Percentiles rank a stretch among this genome's conserved stretches.
phyloP scores from a whole-genome alignment of 805 yeast genomes.

The Grigorovia yakushimaensis region DNA sequence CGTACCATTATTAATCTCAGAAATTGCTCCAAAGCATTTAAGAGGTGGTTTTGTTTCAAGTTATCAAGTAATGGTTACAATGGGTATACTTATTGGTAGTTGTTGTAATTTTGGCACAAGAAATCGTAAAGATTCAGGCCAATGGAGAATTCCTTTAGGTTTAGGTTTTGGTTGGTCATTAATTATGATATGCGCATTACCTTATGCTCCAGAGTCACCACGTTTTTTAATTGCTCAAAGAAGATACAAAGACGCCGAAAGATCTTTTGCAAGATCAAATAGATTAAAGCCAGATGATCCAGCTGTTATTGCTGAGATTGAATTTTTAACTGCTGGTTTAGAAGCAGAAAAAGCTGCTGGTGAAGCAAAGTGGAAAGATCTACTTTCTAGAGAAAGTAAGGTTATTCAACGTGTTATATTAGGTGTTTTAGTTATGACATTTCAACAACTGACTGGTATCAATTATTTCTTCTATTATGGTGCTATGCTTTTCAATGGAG shows the following conservation, averaged over 20 bases:
- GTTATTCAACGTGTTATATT: conserved; percentile 29
- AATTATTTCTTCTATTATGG: conserved; percentile 63
- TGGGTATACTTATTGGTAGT: conserved; percentile 71
- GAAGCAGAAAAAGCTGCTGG: conserved; percentile 56
- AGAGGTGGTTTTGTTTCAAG: conserved; percentile 67
- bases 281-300: conserved; percentile 44
- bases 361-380: conserved; percentile 54
- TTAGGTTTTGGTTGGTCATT: conserved; percentile 41
- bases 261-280: conserved; percentile 50
- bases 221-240: conserved; percentile 50
- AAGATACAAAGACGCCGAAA: conserved; percentile 51
- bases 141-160: conserved; percentile 71
- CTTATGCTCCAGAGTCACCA: conserved; percentile 66
- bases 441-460: conserved; percentile 62
- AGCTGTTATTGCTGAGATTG: conserved; percentile 47
- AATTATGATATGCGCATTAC: conserved; percentile 31
- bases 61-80: conserved; percentile 62
- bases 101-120: conserved; percentile 55
- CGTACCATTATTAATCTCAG: conserved; percentile 61
- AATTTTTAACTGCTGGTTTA: conserved; percentile 48
- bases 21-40: conserved; percentile 32
- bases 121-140: conserved; percentile 34
- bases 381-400: conserved; percentile 57
- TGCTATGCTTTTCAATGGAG: conserved; percentile 51
- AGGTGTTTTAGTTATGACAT: conserved; percentile 48